phyloP scores from a whole-genome alignment of 202 grass and related monocot genomes.

The Panicum virgatum region DNA sequence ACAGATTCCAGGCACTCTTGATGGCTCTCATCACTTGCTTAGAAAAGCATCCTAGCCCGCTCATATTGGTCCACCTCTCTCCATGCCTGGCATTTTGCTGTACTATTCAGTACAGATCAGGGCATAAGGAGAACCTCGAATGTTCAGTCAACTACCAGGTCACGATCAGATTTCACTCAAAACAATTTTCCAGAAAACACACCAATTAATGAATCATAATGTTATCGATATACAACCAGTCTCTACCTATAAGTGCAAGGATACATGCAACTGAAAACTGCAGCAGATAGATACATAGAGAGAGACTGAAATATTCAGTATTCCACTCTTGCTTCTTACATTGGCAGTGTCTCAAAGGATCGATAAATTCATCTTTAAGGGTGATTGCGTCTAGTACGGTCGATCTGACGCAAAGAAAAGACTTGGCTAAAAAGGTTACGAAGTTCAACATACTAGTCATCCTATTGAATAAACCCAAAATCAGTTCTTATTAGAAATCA shows the following conservation, averaged over 20 bases:
- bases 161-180: background rate
- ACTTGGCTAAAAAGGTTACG: background rate
- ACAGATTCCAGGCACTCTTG: slow-evolving; percentile 46
- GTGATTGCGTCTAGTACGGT: background rate
- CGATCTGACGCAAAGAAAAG: background rate
- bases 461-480: background rate
- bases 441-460: background rate
- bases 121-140: slow-evolving; percentile 13
- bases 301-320: background rate
- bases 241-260: background rate
- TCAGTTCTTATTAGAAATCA: background rate
- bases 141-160: slow-evolving; percentile 18
- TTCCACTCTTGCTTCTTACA: background rate
- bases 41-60: background rate
- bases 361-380: background rate
- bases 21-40: slow-evolving; percentile 38
- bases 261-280: background rate
- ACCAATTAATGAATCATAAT: background rate
- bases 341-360: background rate
- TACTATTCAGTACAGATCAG: slow-evolving; percentile 8
- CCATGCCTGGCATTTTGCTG: slow-evolving; percentile 12
- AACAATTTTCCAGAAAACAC: slow-evolving; percentile 3
- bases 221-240: background rate
- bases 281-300: background rate
- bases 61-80: background rate